A percentile compares a stretch with the other conserved stretches of the same genome.
Evolutionary conservation across 352 stramenopile genomes (phyloP).

Genomic region (Peronosclerospora sorghi): DNA sequence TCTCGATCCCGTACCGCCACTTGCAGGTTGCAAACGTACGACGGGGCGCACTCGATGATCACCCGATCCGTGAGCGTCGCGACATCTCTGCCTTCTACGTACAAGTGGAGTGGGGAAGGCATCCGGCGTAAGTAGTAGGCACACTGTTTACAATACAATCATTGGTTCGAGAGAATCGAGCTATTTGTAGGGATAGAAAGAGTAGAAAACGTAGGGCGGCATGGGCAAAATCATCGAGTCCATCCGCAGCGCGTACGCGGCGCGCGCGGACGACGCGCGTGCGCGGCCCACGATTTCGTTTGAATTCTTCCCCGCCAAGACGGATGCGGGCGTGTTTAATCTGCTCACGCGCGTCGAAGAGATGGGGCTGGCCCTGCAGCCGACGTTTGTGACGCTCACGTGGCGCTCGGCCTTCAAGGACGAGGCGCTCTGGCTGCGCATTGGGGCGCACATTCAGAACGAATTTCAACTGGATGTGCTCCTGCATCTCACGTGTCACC

Average conservation of each 20-base stretch:
- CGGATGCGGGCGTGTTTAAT: constrained; percentile 78
- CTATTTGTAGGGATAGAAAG: too few relatives aligned
- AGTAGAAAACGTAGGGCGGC: too few relatives aligned
- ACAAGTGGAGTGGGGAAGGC: too few relatives aligned
- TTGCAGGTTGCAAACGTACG: too few relatives aligned
- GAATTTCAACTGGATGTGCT: constrained; percentile 78
- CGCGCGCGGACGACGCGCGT: constrained; percentile 18
- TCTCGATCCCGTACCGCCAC: too few relatives aligned
- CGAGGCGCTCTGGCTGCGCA: constrained; percentile 84
- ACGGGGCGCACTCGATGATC: too few relatives aligned
- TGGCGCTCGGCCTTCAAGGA: constrained; percentile 86
- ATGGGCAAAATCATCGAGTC: constrained; percentile 83
- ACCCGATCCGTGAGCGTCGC: too few relatives aligned
- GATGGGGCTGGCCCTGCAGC: constrained; percentile 76
- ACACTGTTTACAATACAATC: too few relatives aligned
- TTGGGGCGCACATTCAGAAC: constrained; percentile 81
- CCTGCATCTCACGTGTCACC: constrained; percentile 71
- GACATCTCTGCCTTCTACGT: too few relatives aligned
- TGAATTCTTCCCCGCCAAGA: constrained; percentile 84
- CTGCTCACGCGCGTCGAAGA: constrained; percentile 75
- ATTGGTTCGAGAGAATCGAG: too few relatives aligned
- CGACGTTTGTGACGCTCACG: constrained; percentile 84
- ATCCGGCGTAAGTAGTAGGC: too few relatives aligned
- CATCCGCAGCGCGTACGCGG: constrained; percentile 41
- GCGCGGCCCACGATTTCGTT: constrained; percentile 64